phyloP scores from a whole-genome alignment of 805 yeast species.

The Lipomyces anomalus region DNA sequence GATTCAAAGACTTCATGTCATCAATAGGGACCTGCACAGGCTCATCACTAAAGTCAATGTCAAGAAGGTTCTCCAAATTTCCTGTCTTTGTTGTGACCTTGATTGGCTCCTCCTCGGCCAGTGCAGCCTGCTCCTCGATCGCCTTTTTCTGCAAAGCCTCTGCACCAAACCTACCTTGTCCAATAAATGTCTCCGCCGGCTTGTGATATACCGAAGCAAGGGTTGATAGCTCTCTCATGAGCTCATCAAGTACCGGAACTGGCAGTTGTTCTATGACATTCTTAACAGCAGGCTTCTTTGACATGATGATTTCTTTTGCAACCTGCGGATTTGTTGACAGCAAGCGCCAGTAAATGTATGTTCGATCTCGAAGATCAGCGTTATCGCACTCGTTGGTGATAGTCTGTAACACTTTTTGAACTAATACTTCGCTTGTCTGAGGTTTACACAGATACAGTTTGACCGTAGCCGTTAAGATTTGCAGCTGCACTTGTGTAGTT shows the following conservation, averaged over 20 bases:
- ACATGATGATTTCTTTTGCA: constrained; percentile 55
- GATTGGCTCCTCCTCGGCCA: constrained; percentile 67
- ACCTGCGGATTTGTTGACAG: constrained; percentile 75
- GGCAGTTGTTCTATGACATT: constrained; percentile 69
- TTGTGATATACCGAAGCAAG: constrained; percentile 85
- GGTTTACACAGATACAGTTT: constrained; percentile 64
- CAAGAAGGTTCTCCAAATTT: constrained; percentile 75
- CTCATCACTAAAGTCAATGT: constrained; percentile 66
- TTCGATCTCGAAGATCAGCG: constrained; percentile 85
- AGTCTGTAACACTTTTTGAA: constrained; percentile 67
- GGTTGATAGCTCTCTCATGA: constrained; percentile 72
- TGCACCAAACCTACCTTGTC: constrained; percentile 39
- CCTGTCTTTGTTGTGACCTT: constrained; percentile 33
- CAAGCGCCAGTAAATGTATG: constrained; percentile 81
- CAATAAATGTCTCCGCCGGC: constrained; percentile 63
- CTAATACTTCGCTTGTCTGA: constrained; percentile 54
- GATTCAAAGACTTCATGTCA: background rate
- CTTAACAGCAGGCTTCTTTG: constrained; percentile 63
- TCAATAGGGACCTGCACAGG: constrained; percentile 20
- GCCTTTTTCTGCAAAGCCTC: constrained; percentile 43
- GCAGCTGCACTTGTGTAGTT: constrained; percentile 67
- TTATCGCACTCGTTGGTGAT: constrained; percentile 74
- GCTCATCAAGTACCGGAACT: constrained; percentile 58
- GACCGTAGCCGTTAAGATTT: constrained; percentile 68
- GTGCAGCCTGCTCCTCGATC: constrained; percentile 68